These are phyloP conservation scores for Colletotrichum tropicicola DNA, from an alignment of 2,329 filamentous ascomycete genomes.

Conservation along the genomic window DNA sequence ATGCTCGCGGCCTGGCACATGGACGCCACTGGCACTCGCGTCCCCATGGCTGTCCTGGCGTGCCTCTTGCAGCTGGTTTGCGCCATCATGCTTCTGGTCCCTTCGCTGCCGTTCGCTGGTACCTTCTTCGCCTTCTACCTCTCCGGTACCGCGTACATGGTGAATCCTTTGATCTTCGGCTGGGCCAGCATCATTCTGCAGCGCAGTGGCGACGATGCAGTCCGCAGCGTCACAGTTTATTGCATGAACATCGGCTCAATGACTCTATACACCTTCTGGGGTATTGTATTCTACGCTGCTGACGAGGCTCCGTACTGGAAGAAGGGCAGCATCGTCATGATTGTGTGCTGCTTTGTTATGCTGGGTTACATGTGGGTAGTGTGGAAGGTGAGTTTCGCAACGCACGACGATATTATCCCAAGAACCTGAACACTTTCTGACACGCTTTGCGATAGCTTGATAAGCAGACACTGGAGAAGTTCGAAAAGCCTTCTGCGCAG, in stretches of 20 bases:
- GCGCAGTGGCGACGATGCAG: slow-evolving; percentile 46
- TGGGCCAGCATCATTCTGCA: slow-evolving; percentile 49
- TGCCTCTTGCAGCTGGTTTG: slow-evolving; percentile 42
- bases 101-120: slow-evolving; percentile 37
- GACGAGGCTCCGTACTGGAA: slow-evolving; percentile 46
- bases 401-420: too few species aligned
- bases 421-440: neutral
- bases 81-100: slow-evolving; percentile 43
- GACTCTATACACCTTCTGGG: slow-evolving; percentile 50
- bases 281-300: slow-evolving; percentile 45
- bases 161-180: slow-evolving; percentile 48
- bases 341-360: slow-evolving; percentile 32
- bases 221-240: slow-evolving; percentile 45
- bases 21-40: slow-evolving; percentile 43
- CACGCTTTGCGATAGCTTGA: neutral
- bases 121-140: slow-evolving; percentile 43
- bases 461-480: neutral
- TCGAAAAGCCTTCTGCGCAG: neutral
- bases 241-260: slow-evolving; percentile 47
- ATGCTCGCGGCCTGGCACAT: slow-evolving; percentile 46
- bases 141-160: slow-evolving; percentile 48
- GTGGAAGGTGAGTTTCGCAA: slow-evolving; percentile 13
- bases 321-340: slow-evolving; percentile 46
- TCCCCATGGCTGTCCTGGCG: slow-evolving; percentile 44
- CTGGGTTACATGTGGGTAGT: slow-evolving; percentile 26